A percentile compares a stretch with the other conserved stretches of the same genome.
Evolutionary conservation across 371 early-diverging fungal species (phyloP).

Genomic region (Encephalitozoon cuniculi): DNA sequence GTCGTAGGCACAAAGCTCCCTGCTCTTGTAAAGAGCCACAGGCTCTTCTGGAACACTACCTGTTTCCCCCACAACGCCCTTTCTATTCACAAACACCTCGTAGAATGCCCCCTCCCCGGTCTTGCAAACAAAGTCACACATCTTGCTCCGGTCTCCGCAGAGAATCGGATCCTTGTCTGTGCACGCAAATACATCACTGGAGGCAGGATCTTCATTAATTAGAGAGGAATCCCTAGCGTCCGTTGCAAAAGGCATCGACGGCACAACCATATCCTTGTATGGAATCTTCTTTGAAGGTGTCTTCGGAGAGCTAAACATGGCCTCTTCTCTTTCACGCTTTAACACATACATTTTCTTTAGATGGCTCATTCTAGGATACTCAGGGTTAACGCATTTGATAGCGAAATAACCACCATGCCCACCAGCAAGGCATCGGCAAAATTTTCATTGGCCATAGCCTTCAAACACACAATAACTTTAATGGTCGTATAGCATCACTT

Average conservation of each 20-base stretch:
- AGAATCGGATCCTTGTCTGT: neutral
- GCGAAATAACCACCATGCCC: neutral
- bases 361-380: neutral
- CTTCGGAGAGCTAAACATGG: slow-evolving; percentile 24
- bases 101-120: slow-evolving; percentile 30
- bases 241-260: neutral
- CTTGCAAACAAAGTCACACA: slow-evolving; percentile 15
- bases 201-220: neutral
- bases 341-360: slow-evolving; percentile 6
- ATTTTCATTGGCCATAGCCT: neutral
- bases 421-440: neutral
- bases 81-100: slow-evolving; percentile 23
- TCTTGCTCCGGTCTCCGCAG: neutral
- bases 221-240: slow-evolving; percentile 3
- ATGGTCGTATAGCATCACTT: neutral
- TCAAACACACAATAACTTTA: neutral
- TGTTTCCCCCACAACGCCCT: neutral
- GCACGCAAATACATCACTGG: neutral
- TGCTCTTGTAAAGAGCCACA: neutral
- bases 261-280: slow-evolving; percentile 19
- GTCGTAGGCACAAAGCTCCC: neutral
- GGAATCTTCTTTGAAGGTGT: slow-evolving; percentile 19
- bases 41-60: neutral
- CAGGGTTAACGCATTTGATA: neutral
- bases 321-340: slow-evolving; percentile 15